Percentiles rank a stretch among this genome's conserved stretches.
phyloP scores from a whole-genome alignment of 1,139 yeast genomes.

The Taphrina deformans region DNA sequence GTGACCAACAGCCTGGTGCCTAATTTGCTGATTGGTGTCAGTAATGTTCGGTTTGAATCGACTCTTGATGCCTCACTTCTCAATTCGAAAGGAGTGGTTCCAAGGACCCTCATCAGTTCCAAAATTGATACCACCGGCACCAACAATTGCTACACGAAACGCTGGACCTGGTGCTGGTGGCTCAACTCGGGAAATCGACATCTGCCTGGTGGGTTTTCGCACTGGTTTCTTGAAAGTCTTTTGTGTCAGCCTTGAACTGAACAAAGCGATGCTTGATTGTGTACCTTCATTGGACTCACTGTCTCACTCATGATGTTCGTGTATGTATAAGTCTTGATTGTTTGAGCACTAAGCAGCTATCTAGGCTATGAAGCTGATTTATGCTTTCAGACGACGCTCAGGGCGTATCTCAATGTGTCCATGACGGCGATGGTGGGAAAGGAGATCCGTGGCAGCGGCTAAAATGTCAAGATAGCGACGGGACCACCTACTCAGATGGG shows the following conservation, averaged over 20 bases:
- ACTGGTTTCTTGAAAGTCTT: constrained; percentile 30
- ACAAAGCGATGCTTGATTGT: no score
- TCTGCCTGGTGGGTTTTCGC: constrained; percentile 30
- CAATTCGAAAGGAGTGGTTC: constrained; percentile 39
- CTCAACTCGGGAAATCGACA: constrained; percentile 28
- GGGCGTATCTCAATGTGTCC: not conserved
- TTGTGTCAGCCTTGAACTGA: not conserved
- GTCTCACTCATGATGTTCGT: constrained; percentile 15
- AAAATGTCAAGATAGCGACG: not conserved
- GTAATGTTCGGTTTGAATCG: not conserved
- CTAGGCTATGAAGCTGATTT: no score
- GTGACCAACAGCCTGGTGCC: constrained; percentile 39
- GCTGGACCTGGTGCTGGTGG: constrained; percentile 34
- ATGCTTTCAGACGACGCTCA: not conserved
- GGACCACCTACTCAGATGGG: not conserved
- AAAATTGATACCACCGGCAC: constrained; percentile 39
- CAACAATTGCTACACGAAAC: constrained; percentile 34
- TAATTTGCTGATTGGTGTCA: constrained; percentile 30
- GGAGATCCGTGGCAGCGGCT: constrained; percentile 3
- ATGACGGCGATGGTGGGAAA: not conserved
- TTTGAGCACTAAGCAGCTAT: no score
- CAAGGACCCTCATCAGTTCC: constrained; percentile 40
- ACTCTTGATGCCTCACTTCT: not conserved
- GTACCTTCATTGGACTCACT: constrained; percentile 27
- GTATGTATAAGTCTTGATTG: no score